These are phyloP conservation scores for Echeveria elegans DNA, from an alignment of 164 flowering plant species.

Conservation along the genomic window DNA sequence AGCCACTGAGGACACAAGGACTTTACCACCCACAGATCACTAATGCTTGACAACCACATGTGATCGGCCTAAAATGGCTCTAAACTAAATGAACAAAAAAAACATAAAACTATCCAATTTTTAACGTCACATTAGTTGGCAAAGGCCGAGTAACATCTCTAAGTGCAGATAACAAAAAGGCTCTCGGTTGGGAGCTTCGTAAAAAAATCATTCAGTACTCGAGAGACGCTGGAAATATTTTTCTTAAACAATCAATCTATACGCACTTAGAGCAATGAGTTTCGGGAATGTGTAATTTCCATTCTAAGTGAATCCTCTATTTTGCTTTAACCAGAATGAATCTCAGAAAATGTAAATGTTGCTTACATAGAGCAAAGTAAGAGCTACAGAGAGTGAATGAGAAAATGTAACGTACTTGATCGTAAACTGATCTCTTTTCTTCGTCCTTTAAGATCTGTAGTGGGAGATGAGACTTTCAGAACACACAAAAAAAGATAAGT, in stretches of 20 bases:
- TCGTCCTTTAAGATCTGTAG: constrained; percentile 7
- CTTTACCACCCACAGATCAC: neutral
- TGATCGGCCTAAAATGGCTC: neutral
- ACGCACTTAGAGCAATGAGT: neutral
- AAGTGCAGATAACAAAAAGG: no score
- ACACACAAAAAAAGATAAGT: neutral
- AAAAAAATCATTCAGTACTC: neutral
- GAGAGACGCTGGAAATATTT: neutral
- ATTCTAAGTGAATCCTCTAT: neutral
- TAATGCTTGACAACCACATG: neutral
- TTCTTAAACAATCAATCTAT: no score
- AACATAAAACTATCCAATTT: neutral
- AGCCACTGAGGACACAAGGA: neutral
- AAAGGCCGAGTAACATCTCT: no score
- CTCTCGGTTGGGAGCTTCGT: neutral
- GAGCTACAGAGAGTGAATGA: neutral
- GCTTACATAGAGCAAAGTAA: neutral
- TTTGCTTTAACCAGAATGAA: neutral
- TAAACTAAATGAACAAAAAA: neutral
- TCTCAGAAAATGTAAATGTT: neutral
- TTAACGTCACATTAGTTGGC: no score
- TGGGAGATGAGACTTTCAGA: neutral
- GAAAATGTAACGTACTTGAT: neutral
- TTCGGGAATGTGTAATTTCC: neutral
- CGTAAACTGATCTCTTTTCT: neutral